Evolutionary conservation across 192 early-diverging fungal species (phyloP).

Genomic region (Gaertneriomyces semiglobifer): DNA sequence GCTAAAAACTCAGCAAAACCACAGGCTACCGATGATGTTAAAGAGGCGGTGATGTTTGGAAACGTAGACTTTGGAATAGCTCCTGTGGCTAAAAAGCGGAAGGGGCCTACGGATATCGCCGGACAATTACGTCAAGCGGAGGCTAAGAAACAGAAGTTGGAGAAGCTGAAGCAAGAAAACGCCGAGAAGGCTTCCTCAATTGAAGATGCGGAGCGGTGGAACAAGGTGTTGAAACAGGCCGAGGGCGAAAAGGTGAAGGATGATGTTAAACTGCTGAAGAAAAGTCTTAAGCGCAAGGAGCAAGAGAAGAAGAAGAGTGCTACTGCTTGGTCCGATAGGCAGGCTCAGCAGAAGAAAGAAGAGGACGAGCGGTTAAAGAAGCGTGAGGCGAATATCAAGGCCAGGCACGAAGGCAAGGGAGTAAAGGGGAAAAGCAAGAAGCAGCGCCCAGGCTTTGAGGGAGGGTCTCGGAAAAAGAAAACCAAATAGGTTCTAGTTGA

Average conservation of each 20-base stretch:
- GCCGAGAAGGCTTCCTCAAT: constrained; percentile 56
- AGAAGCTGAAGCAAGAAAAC: constrained; percentile 65
- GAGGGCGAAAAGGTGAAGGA: constrained; percentile 91
- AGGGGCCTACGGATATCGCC: constrained; percentile 58
- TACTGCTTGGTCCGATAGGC: constrained; percentile 78
- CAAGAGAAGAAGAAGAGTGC: constrained; percentile 80
- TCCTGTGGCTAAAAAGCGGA: constrained; percentile 63
- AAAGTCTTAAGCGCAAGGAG: constrained; percentile 82
- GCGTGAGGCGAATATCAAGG: constrained; percentile 82
- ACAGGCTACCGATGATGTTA: constrained; percentile 22
- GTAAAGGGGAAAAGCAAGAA: constrained; percentile 60
- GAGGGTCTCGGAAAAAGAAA: constrained; percentile 31
- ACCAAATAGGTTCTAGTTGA: neutral
- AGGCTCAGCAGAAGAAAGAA: constrained; percentile 57
- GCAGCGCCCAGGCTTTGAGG: constrained; percentile 43
- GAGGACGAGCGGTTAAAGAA: constrained; percentile 71
- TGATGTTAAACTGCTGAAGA: constrained; percentile 83
- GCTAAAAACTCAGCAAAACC: neutral
- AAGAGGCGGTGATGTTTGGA: constrained; percentile 61
- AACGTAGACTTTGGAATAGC: constrained; percentile 63
- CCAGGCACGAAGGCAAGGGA: constrained; percentile 66
- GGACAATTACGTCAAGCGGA: constrained; percentile 60
- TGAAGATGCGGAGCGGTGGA: constrained; percentile 78
- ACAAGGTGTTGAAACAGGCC: constrained; percentile 73
- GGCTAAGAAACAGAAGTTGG: constrained; percentile 71